These are phyloP conservation scores for Penicillium goetzii DNA, from an alignment of 495 filamentous ascomycete genomes.

Conservation along the genomic window DNA sequence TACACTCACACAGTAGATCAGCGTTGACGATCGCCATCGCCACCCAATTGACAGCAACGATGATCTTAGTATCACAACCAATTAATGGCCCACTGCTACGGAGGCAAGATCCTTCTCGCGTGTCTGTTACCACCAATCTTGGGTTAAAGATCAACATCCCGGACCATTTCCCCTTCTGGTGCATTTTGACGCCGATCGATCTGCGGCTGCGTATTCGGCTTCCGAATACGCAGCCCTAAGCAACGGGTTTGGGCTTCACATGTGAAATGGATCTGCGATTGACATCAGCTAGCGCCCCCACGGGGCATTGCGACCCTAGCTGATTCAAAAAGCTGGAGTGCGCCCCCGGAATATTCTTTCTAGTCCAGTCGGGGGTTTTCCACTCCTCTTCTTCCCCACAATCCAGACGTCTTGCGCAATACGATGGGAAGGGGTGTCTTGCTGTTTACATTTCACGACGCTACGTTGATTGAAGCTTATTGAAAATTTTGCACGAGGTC, in stretches of 20 bases:
- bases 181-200: constrained; percentile 2
- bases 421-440: constrained; percentile 7
- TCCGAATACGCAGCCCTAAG: constrained; percentile 6
- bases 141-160: neutral
- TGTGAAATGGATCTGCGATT: constrained; percentile 8
- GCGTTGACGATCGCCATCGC: neutral
- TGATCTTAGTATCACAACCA: neutral
- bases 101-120: neutral
- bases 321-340: constrained; percentile 6
- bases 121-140: neutral
- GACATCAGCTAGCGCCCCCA: neutral
- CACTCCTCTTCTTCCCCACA: neutral
- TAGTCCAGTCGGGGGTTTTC: neutral
- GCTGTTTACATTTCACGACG: neutral
- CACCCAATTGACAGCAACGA: neutral
- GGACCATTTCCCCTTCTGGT: neutral
- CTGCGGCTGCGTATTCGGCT: constrained; percentile 6
- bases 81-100: neutral
- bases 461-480: neutral
- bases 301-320: neutral
- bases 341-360: constrained; percentile 7
- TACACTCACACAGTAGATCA: neutral
- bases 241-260: constrained; percentile 1
- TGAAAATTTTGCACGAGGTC: neutral
- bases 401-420: neutral